These are phyloP conservation scores for Thymus mandschuricus DNA, from an alignment of 257 asterid genomes.

Conservation along the genomic window DNA sequence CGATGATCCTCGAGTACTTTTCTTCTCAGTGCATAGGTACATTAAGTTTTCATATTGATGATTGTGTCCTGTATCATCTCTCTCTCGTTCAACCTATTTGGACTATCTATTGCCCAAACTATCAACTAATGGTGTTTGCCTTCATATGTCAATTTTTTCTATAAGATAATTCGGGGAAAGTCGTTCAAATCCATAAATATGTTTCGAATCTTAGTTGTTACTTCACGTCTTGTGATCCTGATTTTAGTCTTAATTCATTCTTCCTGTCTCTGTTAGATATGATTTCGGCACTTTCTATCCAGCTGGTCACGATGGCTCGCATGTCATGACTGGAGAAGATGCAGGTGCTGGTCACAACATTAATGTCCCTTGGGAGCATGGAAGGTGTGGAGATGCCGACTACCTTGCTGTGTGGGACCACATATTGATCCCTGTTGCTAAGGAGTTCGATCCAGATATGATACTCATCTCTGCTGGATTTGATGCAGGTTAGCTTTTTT, in stretches of 20 bases:
- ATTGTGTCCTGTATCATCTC: background rate
- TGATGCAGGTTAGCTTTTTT: conserved; percentile 81
- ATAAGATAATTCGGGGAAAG: conserved; percentile 5
- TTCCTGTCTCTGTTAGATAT: conserved; percentile 50
- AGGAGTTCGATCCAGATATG: conserved; percentile 85
- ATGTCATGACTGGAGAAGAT: conserved; percentile 85
- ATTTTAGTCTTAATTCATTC: conserved; percentile 2
- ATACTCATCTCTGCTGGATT: conserved; percentile 89
- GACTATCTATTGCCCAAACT: background rate
- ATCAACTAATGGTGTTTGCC: conserved; percentile 18
- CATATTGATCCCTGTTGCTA: conserved; percentile 78
- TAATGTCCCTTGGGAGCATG: conserved; percentile 94
- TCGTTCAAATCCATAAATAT: background rate
- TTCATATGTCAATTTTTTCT: conserved; percentile 10
- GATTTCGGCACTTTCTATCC: conserved; percentile 86
- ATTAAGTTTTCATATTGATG: background rate
- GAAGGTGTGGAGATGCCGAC: conserved; percentile 88
- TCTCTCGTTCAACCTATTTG: background rate
- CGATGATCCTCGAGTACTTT: conserved; percentile 84
- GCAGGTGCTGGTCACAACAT: conserved; percentile 86
- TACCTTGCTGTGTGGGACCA: conserved; percentile 98
- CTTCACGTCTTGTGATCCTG: too few species aligned
- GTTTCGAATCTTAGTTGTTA: background rate
- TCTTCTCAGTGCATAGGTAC: conserved; percentile 98
- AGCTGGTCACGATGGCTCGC: conserved; percentile 72